Conservation (phyloP, 306 rosid genomes). For the Vigna trinervia region DNA sequence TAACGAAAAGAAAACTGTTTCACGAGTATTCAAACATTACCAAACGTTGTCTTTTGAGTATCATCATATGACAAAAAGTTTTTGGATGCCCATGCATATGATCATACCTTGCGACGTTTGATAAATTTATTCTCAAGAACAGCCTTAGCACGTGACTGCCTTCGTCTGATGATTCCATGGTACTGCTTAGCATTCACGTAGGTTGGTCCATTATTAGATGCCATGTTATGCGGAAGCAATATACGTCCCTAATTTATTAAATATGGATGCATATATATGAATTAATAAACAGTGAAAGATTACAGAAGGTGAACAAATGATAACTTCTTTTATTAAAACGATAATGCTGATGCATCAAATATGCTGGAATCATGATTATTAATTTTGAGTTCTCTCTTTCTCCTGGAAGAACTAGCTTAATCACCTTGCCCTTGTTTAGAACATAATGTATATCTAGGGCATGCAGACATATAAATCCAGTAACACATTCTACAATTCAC, state of each 20-base stretch:
- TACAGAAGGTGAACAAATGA: conserved; percentile 3
- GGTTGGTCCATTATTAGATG: conserved; percentile 76
- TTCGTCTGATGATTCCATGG: conserved; percentile 79
- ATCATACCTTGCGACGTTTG: conserved; percentile 63
- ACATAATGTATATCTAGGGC: background rate
- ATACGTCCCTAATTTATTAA: conserved; percentile 67
- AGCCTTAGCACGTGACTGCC: conserved; percentile 83
- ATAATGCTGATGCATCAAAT: too few relatives aligned
- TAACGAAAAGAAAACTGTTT: background rate
- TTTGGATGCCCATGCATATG: background rate
- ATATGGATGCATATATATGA: conserved; percentile 29
- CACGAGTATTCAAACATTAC: conserved; percentile 7
- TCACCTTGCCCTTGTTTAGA: conserved; percentile 13
- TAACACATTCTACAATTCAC: conserved; percentile 8
- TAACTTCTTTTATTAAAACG: background rate
- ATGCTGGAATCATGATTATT: too few relatives aligned
- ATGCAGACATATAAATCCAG: background rate
- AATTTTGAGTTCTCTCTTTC: background rate
- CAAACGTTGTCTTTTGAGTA: background rate
- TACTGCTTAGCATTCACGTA: conserved; percentile 90
- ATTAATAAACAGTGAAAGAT: conserved; percentile 36
- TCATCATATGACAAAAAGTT: too few relatives aligned
- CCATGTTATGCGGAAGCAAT: conserved; percentile 72
- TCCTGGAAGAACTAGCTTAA: background rate
- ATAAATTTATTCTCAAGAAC: conserved; percentile 55